Evolutionary conservation across 2,329 filamentous ascomycete genomes (phyloP).

Genomic region (Samsoniella hepiali): DNA sequence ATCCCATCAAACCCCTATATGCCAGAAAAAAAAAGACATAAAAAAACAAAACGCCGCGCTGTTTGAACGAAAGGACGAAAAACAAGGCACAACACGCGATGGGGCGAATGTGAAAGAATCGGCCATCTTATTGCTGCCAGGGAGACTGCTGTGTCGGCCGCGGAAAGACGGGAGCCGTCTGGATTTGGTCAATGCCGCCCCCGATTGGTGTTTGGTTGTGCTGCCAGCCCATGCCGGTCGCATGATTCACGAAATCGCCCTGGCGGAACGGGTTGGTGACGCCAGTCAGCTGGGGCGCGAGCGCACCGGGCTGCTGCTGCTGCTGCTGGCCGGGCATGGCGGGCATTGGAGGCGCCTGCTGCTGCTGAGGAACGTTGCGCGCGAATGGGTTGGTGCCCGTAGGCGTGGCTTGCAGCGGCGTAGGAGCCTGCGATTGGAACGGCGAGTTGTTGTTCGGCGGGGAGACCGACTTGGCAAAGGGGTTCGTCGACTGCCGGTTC

Average conservation of each 20-base stretch:
- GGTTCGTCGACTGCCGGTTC: conserved; percentile 73
- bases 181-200: conserved; percentile 73
- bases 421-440: conserved; percentile 40
- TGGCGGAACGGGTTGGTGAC: conserved; percentile 95
- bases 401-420: conserved; percentile 45
- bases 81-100: conserved; percentile 4
- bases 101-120: conserved; percentile 10
- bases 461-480: conserved; percentile 65
- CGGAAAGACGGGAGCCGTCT: conserved; percentile 82
- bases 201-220: conserved; percentile 74
- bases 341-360: conserved; percentile 6
- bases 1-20: neutral
- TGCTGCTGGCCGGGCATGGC: conserved; percentile 10
- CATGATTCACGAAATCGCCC: conserved; percentile 82
- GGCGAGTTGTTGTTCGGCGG: conserved; percentile 36
- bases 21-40: conserved; percentile 24
- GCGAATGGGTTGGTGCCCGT: conserved; percentile 62
- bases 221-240: conserved; percentile 87
- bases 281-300: conserved; percentile 76
- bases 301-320: conserved; percentile 45
- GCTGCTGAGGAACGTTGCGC: conserved; percentile 37
- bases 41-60: conserved; percentile 21
- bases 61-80: conserved; percentile 13
- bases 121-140: conserved; percentile 50
- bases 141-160: conserved; percentile 64